Percentiles rank a stretch among this genome's conserved stretches.
Evolutionary conservation across 768 basidiomycete species (phyloP).

Genomic region (Hortiboletus campestris): DNA sequence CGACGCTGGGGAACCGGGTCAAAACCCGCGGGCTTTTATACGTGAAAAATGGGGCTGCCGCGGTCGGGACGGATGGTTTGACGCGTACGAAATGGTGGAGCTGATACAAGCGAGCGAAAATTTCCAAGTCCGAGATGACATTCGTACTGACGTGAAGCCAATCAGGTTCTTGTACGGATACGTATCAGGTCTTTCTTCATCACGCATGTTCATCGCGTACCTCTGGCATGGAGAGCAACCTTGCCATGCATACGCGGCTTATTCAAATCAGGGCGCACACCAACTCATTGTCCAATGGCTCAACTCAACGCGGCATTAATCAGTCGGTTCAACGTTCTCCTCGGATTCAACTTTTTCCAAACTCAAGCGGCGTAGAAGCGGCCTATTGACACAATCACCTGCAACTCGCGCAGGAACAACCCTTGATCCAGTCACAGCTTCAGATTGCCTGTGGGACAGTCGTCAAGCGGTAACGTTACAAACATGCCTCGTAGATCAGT

Average conservation of each 20-base stretch:
- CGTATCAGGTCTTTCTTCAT: neutral
- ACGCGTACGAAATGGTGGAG: constrained; percentile 8
- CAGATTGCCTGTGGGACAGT: neutral
- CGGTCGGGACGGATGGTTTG: neutral
- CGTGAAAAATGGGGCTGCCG: constrained; percentile 19
- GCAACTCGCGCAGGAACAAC: neutral
- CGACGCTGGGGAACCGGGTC: neutral
- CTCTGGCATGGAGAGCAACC: neutral
- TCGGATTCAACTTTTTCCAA: neutral
- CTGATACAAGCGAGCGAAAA: constrained; percentile 1
- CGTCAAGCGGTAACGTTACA: neutral
- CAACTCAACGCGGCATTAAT: neutral
- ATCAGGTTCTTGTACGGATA: neutral
- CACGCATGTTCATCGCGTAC: neutral
- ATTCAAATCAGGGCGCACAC: neutral
- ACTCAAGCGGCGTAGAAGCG: too few species aligned
- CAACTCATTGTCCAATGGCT: neutral
- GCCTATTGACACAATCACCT: too few species aligned
- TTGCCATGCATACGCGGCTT: neutral
- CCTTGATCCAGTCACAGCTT: neutral
- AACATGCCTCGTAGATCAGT: too few species aligned
- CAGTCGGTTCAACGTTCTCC: neutral
- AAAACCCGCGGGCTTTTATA: constrained; percentile 25
- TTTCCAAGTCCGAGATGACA: constrained; percentile 21
- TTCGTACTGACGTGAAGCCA: constrained; percentile 10